Base-by-base conservation (phyloP, 495 filamentous ascomycete genomes). In the Astrothelium subdiscretum region DNA sequence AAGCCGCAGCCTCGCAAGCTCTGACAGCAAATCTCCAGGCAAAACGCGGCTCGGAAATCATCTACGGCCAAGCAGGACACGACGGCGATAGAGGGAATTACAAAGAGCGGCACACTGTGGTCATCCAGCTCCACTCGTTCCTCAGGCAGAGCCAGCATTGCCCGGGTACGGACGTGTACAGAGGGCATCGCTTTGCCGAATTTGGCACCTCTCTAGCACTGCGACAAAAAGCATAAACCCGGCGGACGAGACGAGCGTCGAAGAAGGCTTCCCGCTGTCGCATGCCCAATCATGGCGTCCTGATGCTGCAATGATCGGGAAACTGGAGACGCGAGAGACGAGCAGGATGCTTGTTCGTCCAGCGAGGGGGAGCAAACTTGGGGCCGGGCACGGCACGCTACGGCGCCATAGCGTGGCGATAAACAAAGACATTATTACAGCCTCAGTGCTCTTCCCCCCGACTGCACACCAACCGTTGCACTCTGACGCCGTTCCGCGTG, bases 101-200 rank as follows among this genome's bases (percentile, higher is more conserved):
- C 48, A 54, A 29, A 54, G 20, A 11, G 48, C 48, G 48, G 48
- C 10, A 54, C 48, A 2, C 48, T 54, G 26, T 20, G 22, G 8
- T 38, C 15, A 20, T 54, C 48, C 48, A 54, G 48, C 22, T 54
- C 48, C 48, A 54, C 48, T 29, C 20, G 22, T 10, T 11, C 12
- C 48, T 54, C 48, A 54, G 48, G 48, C 48, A 54, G 43, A 54
- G 24, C 48, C 48, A 54, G 48, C 48, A 54, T 54, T 54, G 48
- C 48, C 48, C 48, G 48, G 48, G 48, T 54, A 54, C 48, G 48
- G 48, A 54, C 48, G 48, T 54, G 48, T 8, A 29, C 48, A 26
- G 48, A 29, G 48, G 24, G 48, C 48, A 29, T 54, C 22, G 29
- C 24, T 54, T 54, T 12, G 48, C 48, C 48, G 15, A 29, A 54